These are phyloP conservation scores for Tubosaeta sp. DNA, from an alignment of 768 basidiomycete genomes.

Conservation along the genomic window DNA sequence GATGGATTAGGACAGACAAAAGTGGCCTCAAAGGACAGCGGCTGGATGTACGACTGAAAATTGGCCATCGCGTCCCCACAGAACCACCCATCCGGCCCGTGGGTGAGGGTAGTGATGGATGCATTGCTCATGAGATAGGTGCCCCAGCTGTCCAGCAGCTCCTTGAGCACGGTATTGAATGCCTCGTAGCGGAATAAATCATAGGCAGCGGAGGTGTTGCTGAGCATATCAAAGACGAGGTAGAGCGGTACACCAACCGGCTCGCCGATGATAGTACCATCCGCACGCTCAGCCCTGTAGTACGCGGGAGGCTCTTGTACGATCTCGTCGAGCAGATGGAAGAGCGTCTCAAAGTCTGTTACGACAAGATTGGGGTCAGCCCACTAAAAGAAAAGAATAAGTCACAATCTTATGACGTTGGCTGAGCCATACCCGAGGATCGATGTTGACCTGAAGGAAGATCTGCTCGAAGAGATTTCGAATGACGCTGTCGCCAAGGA, in stretches of 20 bases:
- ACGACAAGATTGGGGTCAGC: too few species aligned
- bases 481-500: too few species aligned
- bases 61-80: not conserved
- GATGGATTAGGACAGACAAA: not conserved
- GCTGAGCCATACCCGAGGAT: too few species aligned
- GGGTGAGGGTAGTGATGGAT: not conserved
- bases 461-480: too few species aligned
- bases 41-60: not conserved
- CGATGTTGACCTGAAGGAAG: too few species aligned
- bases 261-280: constrained; percentile 9
- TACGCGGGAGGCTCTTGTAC: too few species aligned
- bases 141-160: not conserved
- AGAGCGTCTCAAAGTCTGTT: too few species aligned
- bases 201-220: constrained; percentile 21
- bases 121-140: not conserved
- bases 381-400: too few species aligned
- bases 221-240: constrained; percentile 16
- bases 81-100: not conserved
- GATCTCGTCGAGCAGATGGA: too few species aligned
- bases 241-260: constrained; percentile 17
- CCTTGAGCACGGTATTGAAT: not conserved
- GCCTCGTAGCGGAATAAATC: not conserved
- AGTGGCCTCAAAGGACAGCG: not conserved
- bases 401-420: too few species aligned
- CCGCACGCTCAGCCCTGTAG: too few species aligned